These are phyloP conservation scores for Myrica gale DNA, from an alignment of 306 rosid genomes.

Conservation along the genomic window DNA sequence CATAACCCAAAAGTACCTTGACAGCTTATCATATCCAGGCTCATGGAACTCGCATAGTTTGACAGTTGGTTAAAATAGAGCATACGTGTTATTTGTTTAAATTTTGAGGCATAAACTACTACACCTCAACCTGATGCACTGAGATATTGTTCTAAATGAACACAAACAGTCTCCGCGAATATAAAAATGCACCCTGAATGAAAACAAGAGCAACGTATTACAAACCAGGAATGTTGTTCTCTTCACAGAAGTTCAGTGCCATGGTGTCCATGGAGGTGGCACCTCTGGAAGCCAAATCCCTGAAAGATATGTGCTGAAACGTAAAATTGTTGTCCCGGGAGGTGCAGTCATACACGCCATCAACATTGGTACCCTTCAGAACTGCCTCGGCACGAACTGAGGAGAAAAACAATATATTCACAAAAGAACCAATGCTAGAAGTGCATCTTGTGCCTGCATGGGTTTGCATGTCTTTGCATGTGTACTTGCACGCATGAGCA, in stretches of 20 bases:
- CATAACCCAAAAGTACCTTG: neutral
- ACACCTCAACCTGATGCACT: neutral
- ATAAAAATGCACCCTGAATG: neutral
- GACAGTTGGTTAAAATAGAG: neutral
- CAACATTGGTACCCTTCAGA: slow-evolving; percentile 59
- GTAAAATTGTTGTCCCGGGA: slow-evolving; percentile 50
- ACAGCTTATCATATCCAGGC: neutral
- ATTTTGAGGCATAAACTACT: neutral
- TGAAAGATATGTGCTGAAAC: slow-evolving; percentile 55
- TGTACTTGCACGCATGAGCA: neutral
- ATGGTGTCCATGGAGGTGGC: slow-evolving; percentile 47
- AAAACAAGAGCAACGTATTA: slow-evolving; percentile 11
- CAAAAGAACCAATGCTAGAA: neutral
- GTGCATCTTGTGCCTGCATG: neutral
- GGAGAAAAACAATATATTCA: slow-evolving; percentile 5
- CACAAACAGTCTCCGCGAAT: neutral
- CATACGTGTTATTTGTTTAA: neutral
- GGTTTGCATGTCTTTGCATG: neutral
- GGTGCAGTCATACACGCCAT: slow-evolving; percentile 52
- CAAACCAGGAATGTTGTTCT: slow-evolving; percentile 67
- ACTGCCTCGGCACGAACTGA: slow-evolving; percentile 63
- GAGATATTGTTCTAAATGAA: neutral
- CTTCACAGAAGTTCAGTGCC: slow-evolving; percentile 60
- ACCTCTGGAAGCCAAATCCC: slow-evolving; percentile 57
- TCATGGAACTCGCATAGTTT: neutral